Evolutionary conservation across 1,139 yeast genomes (phyloP).

Genomic region (Ogataea hybrid): DNA sequence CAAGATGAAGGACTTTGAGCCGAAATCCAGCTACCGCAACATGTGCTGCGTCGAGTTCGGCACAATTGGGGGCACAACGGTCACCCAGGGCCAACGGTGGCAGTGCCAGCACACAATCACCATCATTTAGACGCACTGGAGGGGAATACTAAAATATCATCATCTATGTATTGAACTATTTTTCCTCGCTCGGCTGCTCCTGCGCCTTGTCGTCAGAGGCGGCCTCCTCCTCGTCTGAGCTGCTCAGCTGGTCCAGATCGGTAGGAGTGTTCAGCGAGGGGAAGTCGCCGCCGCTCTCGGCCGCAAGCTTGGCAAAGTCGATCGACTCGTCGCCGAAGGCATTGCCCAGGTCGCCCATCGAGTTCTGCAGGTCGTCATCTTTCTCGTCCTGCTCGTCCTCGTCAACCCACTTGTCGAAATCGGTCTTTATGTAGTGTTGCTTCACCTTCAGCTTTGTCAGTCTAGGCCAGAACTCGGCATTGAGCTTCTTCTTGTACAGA

Average conservation of each 20-base stretch:
- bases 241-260: slow-evolving; percentile 23
- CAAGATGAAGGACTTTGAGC: slow-evolving; percentile 80
- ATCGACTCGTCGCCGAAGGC: slow-evolving; percentile 20
- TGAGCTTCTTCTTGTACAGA: slow-evolving; percentile 63
- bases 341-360: slow-evolving; percentile 26
- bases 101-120: slow-evolving; percentile 52
- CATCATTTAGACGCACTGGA: slow-evolving; percentile 1
- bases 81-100: slow-evolving; percentile 69
- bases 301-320: slow-evolving; percentile 28
- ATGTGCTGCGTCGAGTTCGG: slow-evolving; percentile 95
- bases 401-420: slow-evolving; percentile 96
- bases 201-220: slow-evolving; percentile 20
- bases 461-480: slow-evolving; percentile 90
- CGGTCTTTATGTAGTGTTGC: slow-evolving; percentile 80
- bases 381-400: slow-evolving; percentile 88
- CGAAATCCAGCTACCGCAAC: slow-evolving; percentile 70
- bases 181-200: slow-evolving; percentile 12
- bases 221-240: slow-evolving; percentile 31
- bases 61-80: slow-evolving; percentile 59
- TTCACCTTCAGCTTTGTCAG: slow-evolving; percentile 73
- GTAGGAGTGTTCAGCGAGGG: slow-evolving; percentile 16
- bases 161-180: slow-evolving; percentile 2
- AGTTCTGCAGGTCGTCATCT: slow-evolving; percentile 32
- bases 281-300: slow-evolving; percentile 25
- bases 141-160: neutral